phyloP scores from a whole-genome alignment of 257 asterid genomes.

The Solanum sparsipilum region DNA sequence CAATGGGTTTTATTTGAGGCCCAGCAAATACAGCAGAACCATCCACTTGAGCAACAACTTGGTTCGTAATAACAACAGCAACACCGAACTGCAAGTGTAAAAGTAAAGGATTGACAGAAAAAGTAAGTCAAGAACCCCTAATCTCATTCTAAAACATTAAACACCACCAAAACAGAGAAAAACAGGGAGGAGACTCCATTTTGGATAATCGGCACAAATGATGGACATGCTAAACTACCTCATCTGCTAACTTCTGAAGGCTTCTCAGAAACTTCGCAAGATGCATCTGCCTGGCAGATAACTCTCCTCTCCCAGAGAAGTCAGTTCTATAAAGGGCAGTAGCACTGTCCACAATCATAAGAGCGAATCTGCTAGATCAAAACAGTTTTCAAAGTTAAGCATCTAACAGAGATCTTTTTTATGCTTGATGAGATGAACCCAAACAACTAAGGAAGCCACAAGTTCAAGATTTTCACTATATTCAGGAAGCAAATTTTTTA shows the following conservation, averaged over 20 bases:
- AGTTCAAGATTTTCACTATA: background rate
- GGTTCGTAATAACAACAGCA: conserved; percentile 93
- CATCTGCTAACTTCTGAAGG: conserved; percentile 96
- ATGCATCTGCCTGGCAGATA: conserved; percentile 98
- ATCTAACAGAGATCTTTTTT: background rate
- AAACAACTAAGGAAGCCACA: background rate
- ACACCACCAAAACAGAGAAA: background rate
- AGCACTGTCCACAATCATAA: conserved; percentile 92
- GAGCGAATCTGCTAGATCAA: conserved; percentile 65
- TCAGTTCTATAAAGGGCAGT: conserved; percentile 96
- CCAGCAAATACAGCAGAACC: conserved; percentile 88
- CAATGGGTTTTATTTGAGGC: conserved; percentile 87
- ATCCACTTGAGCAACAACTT: conserved; percentile 98
- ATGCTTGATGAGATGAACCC: background rate
- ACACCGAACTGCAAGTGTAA: conserved; percentile 59
- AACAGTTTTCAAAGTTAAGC: background rate
- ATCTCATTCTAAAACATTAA: background rate
- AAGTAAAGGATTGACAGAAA: background rate
- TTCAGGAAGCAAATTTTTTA: background rate
- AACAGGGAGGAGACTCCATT: background rate
- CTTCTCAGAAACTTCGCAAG: conserved; percentile 93
- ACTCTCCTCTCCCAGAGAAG: conserved; percentile 90
- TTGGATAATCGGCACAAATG: background rate
- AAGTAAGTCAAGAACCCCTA: background rate
- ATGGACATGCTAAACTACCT: conserved; percentile 25